A percentile compares a stretch with the other conserved stretches of the same genome.
Evolutionary conservation across 306 rosid genomes (phyloP).

Genomic region (Gynostemma pentaphyllum): DNA sequence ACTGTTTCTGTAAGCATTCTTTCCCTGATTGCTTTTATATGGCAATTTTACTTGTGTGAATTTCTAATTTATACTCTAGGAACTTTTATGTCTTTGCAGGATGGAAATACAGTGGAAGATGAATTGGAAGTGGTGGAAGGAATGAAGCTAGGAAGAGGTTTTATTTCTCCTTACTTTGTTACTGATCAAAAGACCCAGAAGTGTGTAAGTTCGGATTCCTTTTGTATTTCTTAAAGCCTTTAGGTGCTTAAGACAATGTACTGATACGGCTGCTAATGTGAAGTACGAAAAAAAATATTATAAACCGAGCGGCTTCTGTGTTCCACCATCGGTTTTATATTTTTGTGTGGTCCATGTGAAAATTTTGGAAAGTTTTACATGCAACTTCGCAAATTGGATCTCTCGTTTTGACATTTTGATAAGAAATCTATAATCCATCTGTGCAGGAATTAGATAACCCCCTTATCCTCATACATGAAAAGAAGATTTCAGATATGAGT

Average conservation of each 20-base stretch:
- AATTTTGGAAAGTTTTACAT: background rate
- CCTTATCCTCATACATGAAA: conserved; percentile 73
- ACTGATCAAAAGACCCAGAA: conserved; percentile 76
- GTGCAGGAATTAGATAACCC: conserved; percentile 85
- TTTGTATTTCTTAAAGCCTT: background rate
- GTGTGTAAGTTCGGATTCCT: conserved; percentile 51
- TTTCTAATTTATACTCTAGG: conserved; percentile 2
- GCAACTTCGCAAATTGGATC: background rate
- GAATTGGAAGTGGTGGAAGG: conserved; percentile 98
- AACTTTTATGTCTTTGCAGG: conserved; percentile 34
- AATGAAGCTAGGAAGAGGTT: conserved; percentile 82
- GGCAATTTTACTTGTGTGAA: background rate
- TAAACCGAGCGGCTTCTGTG: background rate
- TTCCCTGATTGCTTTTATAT: conserved; percentile 6
- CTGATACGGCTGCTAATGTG: background rate
- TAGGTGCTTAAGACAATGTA: background rate
- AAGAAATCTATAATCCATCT: background rate
- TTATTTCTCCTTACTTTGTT: conserved; percentile 84
- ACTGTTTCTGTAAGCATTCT: conserved; percentile 60
- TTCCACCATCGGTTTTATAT: background rate
- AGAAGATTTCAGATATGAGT: conserved; percentile 74
- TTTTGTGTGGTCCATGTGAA: background rate
- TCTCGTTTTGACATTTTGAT: background rate
- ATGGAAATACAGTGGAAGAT: conserved; percentile 86
- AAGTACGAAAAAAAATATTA: background rate